Evolutionary conservation across 805 yeast genomes (phyloP), one percentile per base, ranked within the genome.

Genomic region (Candida gorgasii): DNA sequence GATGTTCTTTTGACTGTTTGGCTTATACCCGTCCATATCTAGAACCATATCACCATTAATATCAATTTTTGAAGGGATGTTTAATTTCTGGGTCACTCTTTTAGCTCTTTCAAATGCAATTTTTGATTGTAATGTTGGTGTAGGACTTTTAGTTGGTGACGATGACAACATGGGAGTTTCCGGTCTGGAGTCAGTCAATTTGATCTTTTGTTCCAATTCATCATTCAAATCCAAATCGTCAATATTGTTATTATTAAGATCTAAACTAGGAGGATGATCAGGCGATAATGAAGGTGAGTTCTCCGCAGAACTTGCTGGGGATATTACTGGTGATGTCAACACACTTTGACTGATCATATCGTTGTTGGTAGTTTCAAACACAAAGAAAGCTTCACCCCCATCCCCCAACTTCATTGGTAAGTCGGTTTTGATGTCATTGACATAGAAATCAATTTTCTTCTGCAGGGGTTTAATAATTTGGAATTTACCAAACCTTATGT

Each of bases 311-410:
- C 72, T 70, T 5, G 73, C 65, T 1, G 87, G 82, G 43, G 86
- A 79, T 23, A 85, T 65, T 20, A 89, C 93, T 0, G 97, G 97
- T 0, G 96, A 87, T 0, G 97, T 87, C 51, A 89, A 78, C 49
- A 89, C 74, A 45, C 85, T 85, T 42, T 75, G 72, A 1, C 97
- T 96, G 17, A 93, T 82, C 45, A 78, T 76, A 27, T 67, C 68
- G 34, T 75, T 75, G 32, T 75, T 78, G 29, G 75, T 76, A 1
- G 97, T 86, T 56, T 89, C 96, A 66, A 93, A 92, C 31, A 93
- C 98, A 58, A 93, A 93, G 60, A 89, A 89, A 0, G 98, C 99
- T 63, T 93, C 99, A 11, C 99, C 99, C 6, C 95, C 96, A 47
- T 93, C 99, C 12, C 97, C 96, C 34, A 93, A 69, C 62, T 93